phyloP scores from a whole-genome alignment of 768 basidiomycete species.

The Mycena indigotica region DNA sequence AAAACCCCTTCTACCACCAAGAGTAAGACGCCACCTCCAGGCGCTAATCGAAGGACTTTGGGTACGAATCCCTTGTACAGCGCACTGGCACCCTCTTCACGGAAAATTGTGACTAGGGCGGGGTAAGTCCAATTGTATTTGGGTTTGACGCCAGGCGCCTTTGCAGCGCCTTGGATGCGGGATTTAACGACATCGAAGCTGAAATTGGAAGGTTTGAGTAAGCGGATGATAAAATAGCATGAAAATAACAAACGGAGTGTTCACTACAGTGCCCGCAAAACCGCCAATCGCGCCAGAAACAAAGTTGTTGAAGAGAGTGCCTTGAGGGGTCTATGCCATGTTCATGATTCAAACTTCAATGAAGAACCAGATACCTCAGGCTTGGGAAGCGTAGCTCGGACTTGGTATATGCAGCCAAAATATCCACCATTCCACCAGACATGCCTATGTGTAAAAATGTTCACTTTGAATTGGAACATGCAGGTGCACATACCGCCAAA shows the following conservation, averaged over 20 bases:
- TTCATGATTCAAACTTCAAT: too few species aligned
- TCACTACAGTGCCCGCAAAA: slow-evolving; percentile 83
- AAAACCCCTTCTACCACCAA: slow-evolving; percentile 91
- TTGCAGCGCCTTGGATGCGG: slow-evolving; percentile 80
- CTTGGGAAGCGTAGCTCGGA: slow-evolving; percentile 78
- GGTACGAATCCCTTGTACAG: slow-evolving; percentile 96
- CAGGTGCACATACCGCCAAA: slow-evolving; percentile 75
- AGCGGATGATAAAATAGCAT: neutral
- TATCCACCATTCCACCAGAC: slow-evolving; percentile 95
- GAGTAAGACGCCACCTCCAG: slow-evolving; percentile 91
- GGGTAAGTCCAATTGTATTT: slow-evolving; percentile 98
- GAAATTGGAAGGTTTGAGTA: neutral
- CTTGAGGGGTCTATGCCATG: slow-evolving; percentile 67
- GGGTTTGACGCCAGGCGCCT: slow-evolving; percentile 67
- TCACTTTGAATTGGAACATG: slow-evolving; percentile 1
- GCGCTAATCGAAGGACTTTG: slow-evolving; percentile 92
- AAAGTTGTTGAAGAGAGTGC: slow-evolving; percentile 86
- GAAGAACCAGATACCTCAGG: slow-evolving; percentile 82
- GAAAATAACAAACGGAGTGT: slow-evolving; percentile 76
- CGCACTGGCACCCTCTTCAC: slow-evolving; percentile 84
- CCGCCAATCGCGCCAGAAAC: slow-evolving; percentile 89
- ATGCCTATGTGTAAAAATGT: too few species aligned
- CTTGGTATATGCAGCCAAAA: slow-evolving; percentile 90
- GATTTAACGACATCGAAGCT: slow-evolving; percentile 72
- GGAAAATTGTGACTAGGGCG: slow-evolving; percentile 75